Percentiles rank a stretch among this genome's conserved stretches.
Conservation (phyloP, 805 yeast genomes). For the Starmerella potacharoeniae region DNA sequence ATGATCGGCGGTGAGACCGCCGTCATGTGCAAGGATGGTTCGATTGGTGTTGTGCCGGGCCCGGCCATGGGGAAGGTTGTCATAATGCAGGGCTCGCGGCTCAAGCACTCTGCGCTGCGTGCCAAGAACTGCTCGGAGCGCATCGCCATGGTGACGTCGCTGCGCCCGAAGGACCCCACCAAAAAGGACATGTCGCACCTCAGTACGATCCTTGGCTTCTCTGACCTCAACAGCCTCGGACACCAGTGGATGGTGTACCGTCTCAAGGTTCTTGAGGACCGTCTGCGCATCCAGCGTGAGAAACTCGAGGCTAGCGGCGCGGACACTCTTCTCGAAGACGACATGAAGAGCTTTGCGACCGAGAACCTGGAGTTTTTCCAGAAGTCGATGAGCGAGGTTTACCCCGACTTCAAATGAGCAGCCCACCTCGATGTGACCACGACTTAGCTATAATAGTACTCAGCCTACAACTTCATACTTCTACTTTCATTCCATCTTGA, state of each 20-base stretch:
- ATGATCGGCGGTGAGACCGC: slow-evolving; percentile 53
- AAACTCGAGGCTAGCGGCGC: background rate
- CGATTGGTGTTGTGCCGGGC: slow-evolving; percentile 26
- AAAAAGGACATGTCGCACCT: slow-evolving; percentile 25
- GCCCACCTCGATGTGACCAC: background rate
- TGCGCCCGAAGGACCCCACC: slow-evolving; percentile 23
- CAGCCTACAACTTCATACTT: background rate
- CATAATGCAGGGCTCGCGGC: slow-evolving; percentile 38
- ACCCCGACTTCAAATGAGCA: background rate
- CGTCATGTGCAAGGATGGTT: slow-evolving; percentile 32
- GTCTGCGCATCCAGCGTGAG: slow-evolving; percentile 10
- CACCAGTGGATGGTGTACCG: slow-evolving; percentile 22
- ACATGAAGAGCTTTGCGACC: background rate
- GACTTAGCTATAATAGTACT: no score
- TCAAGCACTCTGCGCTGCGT: slow-evolving; percentile 39
- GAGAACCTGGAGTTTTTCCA: background rate
- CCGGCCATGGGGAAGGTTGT: slow-evolving; percentile 43
- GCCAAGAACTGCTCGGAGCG: slow-evolving; percentile 32
- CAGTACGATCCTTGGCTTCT: slow-evolving; percentile 22
- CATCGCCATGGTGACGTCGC: slow-evolving; percentile 28
- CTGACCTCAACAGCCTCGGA: slow-evolving; percentile 17
- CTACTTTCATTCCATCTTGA: background rate
- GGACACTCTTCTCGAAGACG: background rate
- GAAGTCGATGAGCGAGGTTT: background rate
- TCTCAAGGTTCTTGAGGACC: slow-evolving; percentile 12